Evolutionary conservation across 148 eudicot genomes (phyloP), one percentile per base, ranked within the genome.

Genomic region (Vaccinium myrtillus): DNA sequence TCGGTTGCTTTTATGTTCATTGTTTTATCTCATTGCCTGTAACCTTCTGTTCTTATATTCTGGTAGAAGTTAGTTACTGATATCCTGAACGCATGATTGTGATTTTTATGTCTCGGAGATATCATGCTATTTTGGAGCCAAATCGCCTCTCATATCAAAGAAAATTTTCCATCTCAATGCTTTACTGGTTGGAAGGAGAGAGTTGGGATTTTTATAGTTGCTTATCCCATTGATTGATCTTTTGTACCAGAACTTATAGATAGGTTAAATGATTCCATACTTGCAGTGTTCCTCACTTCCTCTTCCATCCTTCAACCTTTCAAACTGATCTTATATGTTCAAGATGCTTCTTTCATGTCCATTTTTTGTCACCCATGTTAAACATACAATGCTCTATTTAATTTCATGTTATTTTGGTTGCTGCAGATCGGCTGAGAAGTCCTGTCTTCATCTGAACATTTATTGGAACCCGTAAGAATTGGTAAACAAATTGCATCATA

Each of bases 391-490:
- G 50, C 32, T 79, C 27, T 16, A 9, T 79, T 30, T 73, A 48
- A 69, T 65, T 13, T 2, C 14, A 39, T 71, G 74, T 30, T 39
- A 30, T n/a, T 43, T 81, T 76, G 56, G 43, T 88, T 75, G 55
- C 75, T 90, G 78, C 89, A 91, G 92, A 59, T 83, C 87, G 81
- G 58, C 84, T 63, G 85, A 79, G 78, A 74, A 84, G 81, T 75
- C 50, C 48, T 48, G 55, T 43, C 32, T 67, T 43, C 27, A 1
- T 83, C 82, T 48, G 51, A 51, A 53, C 54, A 53, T 59, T 58
- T 14, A 14, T 73, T 80, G 77, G 77, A 59, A 56, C 27, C 48
- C 74, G 81, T 79, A 65, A 63, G 2, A 27, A 32, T 70, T 58
- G 77, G 63, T 48, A 23, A 30, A 79, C 82, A 79, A 82, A 82